These are phyloP conservation scores for Testicularia cyperi DNA, from an alignment of 1,284 basidiomycete genomes.

Conservation along the genomic window DNA sequence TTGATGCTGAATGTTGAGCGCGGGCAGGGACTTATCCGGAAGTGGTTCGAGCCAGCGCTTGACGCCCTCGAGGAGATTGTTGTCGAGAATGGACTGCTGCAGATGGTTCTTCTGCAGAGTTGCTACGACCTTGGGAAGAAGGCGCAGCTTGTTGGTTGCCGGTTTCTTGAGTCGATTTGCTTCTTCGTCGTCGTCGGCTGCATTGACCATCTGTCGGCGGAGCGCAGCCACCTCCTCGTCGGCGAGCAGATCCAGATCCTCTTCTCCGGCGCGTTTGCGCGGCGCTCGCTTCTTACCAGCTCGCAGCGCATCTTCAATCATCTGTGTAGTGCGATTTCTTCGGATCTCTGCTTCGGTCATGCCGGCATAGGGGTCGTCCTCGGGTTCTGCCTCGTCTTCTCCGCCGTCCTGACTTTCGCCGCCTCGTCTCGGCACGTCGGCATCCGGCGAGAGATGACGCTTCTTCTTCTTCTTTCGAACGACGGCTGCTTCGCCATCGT, in stretches of 20 bases:
- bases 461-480: conserved; percentile 43
- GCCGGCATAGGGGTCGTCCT: conserved; percentile 25
- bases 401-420: not conserved
- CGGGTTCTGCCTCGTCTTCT: conserved; percentile 11
- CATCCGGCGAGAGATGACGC: conserved; percentile 23
- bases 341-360: conserved; percentile 40
- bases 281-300: conserved; percentile 41
- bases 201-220: conserved; percentile 79
- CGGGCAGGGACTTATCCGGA: conserved; percentile 85
- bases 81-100: conserved; percentile 90
- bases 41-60: conserved; percentile 91
- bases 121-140: conserved; percentile 86
- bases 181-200: conserved; percentile 80
- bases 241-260: conserved; percentile 76
- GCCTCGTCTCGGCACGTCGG: not conserved
- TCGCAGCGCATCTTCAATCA: conserved; percentile 38
- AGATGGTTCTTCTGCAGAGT: conserved; percentile 88
- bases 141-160: conserved; percentile 78
- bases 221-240: conserved; percentile 87
- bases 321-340: conserved; percentile 19
- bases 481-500: conserved; percentile 17
- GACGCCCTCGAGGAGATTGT: conserved; percentile 88
- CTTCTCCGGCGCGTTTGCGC: conserved; percentile 39
- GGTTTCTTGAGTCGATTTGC: conserved; percentile 81
- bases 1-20: conserved; percentile 90